A percentile compares a stretch with the other conserved stretches of the same genome.
Evolutionary conservation across 352 stramenopile species (phyloP).

Genomic region (Globisporangium mamillatum): DNA sequence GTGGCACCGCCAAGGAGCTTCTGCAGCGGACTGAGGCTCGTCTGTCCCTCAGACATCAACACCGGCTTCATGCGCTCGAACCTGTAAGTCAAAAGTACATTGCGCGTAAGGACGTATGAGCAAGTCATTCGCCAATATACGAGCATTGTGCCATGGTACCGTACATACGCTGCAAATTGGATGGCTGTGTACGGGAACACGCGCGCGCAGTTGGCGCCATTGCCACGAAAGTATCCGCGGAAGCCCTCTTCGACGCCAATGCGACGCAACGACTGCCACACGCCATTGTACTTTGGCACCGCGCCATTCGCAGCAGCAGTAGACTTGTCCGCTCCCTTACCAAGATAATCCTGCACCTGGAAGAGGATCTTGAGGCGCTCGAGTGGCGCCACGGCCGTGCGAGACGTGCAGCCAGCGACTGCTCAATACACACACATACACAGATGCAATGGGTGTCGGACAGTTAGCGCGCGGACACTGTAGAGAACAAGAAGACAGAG

Average conservation of each 20-base stretch:
- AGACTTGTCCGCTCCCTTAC: slow-evolving; percentile 21
- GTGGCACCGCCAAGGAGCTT: slow-evolving; percentile 58
- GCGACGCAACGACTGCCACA: slow-evolving; percentile 54
- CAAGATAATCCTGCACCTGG: slow-evolving; percentile 72
- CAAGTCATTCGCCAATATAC: background rate
- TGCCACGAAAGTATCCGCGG: slow-evolving; percentile 70
- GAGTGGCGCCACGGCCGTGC: slow-evolving; percentile 64
- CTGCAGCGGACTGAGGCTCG: slow-evolving; percentile 36
- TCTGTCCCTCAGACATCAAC: slow-evolving; percentile 36
- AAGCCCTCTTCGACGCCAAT: slow-evolving; percentile 64
- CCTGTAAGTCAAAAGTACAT: background rate
- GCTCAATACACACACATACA: background rate
- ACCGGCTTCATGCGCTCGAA: slow-evolving; percentile 63
- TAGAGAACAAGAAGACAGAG: background rate
- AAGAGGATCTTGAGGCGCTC: slow-evolving; percentile 81
- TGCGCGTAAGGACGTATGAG: background rate
- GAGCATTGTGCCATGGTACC: background rate
- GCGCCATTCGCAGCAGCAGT: background rate
- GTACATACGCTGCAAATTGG: slow-evolving; percentile 55
- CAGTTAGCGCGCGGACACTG: background rate
- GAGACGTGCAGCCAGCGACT: slow-evolving; percentile 72
- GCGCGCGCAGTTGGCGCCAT: slow-evolving; percentile 77
- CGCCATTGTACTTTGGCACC: slow-evolving; percentile 47
- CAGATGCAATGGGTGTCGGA: background rate
- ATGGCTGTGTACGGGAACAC: slow-evolving; percentile 80